Percentiles rank a stretch among this genome's conserved stretches.
Evolutionary conservation across 2,329 filamentous ascomycete genomes (phyloP).

Genomic region (Nectriaceae sp.): DNA sequence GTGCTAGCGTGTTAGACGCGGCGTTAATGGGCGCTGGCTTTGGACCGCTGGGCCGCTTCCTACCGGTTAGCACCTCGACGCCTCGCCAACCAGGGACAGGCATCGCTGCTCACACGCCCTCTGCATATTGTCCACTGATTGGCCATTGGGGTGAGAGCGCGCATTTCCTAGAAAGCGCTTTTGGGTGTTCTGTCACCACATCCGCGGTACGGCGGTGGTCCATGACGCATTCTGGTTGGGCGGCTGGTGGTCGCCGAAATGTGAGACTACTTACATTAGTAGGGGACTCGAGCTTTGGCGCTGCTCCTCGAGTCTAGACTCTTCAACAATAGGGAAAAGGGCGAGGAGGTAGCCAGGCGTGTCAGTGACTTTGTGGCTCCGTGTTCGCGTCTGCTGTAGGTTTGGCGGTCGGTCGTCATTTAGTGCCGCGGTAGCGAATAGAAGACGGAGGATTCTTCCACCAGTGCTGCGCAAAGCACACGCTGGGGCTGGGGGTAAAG

Average conservation of each 20-base stretch:
- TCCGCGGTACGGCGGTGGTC: constrained; percentile 22
- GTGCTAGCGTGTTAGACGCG: constrained; percentile 35
- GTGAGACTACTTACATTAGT: not conserved
- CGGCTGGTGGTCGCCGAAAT: not conserved
- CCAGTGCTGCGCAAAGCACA: too few species aligned
- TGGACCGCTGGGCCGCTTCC: not conserved
- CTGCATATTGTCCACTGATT: constrained; percentile 13
- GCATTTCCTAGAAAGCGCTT: constrained; percentile 11
- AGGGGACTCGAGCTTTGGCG: not conserved
- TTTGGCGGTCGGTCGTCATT: too few species aligned
- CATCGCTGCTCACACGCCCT: not conserved
- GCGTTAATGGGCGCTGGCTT: constrained; percentile 28
- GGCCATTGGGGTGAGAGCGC: constrained; percentile 20
- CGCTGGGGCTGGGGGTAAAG: not conserved
- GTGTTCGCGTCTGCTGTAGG: not conserved
- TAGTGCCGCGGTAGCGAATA: constrained; percentile 22
- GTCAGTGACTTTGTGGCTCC: too few species aligned
- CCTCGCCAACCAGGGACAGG: too few species aligned
- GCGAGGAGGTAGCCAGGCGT: too few species aligned
- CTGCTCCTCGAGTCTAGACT: not conserved
- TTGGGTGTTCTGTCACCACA: constrained; percentile 21
- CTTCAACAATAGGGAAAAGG: too few species aligned
- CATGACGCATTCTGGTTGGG: constrained; percentile 2
- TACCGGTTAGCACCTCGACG: not conserved
- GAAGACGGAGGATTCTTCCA: constrained; percentile 8